Conservation (phyloP, 2,329 filamentous ascomycete species). For the Byssochlamys sp. region DNA sequence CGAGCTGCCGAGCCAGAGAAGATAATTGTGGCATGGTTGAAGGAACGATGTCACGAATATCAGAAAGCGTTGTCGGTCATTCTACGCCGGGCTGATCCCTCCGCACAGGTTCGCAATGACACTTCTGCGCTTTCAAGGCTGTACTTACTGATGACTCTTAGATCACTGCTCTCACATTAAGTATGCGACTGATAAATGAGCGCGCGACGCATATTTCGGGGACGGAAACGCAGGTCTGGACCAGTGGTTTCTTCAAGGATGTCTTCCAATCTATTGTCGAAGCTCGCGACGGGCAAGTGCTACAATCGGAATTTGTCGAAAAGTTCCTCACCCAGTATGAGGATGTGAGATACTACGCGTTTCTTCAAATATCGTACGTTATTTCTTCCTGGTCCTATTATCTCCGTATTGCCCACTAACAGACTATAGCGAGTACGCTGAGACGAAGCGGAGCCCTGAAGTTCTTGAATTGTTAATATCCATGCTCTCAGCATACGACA, state of each 20-base stretch:
- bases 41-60: constrained; percentile 63
- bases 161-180: constrained; percentile 62
- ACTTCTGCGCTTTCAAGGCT: not conserved
- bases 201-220: constrained; percentile 57
- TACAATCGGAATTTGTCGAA: constrained; percentile 63
- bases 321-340: constrained; percentile 72
- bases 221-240: constrained; percentile 59
- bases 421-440: constrained; percentile 26
- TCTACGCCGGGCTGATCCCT: constrained; percentile 50
- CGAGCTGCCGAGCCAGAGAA: constrained; percentile 61
- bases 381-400: constrained; percentile 5
- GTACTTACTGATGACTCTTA: constrained; percentile 25
- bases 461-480: constrained; percentile 29
- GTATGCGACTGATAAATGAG: constrained; percentile 75
- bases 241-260: constrained; percentile 54
- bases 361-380: constrained; percentile 61
- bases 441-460: constrained; percentile 16
- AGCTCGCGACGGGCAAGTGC: constrained; percentile 46
- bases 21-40: constrained; percentile 69
- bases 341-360: constrained; percentile 76
- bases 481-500: constrained; percentile 48
- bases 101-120: constrained; percentile 37
- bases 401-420: not conserved
- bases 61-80: constrained; percentile 52
- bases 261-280: constrained; percentile 56